Percentiles rank a stretch among this genome's conserved stretches.
Conservation (phyloP, 306 rosid genomes). For the Rubus parviflorus region DNA sequence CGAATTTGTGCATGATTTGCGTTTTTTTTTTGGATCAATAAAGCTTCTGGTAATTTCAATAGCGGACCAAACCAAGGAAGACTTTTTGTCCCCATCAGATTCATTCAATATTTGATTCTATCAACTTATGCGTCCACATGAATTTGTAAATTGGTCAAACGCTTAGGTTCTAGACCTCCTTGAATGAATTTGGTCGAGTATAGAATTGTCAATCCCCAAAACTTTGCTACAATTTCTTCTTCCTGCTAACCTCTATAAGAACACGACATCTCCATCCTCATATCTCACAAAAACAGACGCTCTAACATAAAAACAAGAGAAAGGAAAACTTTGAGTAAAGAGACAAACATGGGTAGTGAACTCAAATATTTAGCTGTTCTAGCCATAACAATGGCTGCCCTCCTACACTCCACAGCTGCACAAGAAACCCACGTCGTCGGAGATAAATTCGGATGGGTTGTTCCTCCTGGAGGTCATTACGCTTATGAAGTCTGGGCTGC, state of each 20-base stretch:
- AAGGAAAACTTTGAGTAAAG: neutral
- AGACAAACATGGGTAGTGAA: conserved; percentile 26
- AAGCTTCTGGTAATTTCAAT: neutral
- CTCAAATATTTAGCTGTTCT: conserved; percentile 28
- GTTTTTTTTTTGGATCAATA: neutral
- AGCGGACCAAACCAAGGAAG: neutral
- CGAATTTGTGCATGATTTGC: neutral
- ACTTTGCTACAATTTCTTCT: neutral
- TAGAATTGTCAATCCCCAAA: neutral
- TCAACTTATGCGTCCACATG: neutral
- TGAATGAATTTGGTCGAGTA: neutral
- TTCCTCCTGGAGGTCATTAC: conserved; percentile 34
- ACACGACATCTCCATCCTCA: conserved; percentile 2
- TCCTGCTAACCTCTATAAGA: conserved; percentile 16
- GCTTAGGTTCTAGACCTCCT: neutral
- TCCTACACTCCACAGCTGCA: conserved; percentile 29
- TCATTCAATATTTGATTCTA: neutral
- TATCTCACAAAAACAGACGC: neutral
- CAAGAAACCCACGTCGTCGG: conserved; percentile 37
- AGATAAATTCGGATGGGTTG: conserved; percentile 40
- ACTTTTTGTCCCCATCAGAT: neutral
- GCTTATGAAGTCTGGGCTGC: conserved; percentile 40
- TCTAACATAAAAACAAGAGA: neutral
- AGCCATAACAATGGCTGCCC: conserved; percentile 26
- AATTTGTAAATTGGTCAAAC: conserved; percentile 4